A percentile compares a stretch with the other conserved stretches of the same genome.
phyloP scores from a whole-genome alignment of 176 grass and related monocot species.

The Oryza brachyantha region DNA sequence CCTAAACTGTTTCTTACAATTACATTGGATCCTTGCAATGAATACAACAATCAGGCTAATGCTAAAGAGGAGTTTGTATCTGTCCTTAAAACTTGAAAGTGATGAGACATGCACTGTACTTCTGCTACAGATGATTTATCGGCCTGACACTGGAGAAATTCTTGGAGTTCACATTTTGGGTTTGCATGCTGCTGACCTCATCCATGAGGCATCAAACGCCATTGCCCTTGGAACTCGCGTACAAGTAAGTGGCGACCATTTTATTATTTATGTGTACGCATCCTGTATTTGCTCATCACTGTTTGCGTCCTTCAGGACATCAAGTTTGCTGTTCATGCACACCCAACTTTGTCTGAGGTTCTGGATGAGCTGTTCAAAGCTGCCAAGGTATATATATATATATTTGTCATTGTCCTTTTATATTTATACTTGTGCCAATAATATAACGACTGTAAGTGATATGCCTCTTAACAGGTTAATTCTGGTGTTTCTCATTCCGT shows the following conservation, averaged over 20 bases:
- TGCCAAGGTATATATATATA: conserved; percentile 54
- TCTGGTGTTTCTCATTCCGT: conserved; percentile 35
- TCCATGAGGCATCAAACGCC: conserved; percentile 85
- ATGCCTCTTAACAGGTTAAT: conserved; percentile 40
- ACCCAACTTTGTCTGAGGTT: conserved; percentile 88
- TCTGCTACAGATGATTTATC: conserved; percentile 67
- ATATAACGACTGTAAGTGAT: not conserved
- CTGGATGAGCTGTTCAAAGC: conserved; percentile 84
- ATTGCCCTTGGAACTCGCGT: conserved; percentile 71
- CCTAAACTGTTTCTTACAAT: not conserved
- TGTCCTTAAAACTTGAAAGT: not conserved
- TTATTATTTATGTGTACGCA: not conserved
- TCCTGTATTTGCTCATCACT: not conserved
- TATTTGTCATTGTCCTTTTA: conserved; percentile 10
- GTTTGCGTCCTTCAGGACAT: conserved; percentile 44
- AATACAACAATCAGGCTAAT: not conserved
- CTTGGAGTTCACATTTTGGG: conserved; percentile 92
- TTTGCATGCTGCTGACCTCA: conserved; percentile 88
- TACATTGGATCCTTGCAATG: not conserved
- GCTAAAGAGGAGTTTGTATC: not conserved
- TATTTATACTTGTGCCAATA: not conserved
- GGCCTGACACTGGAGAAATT: conserved; percentile 84
- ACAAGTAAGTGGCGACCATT: conserved; percentile 42
- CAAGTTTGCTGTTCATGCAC: conserved; percentile 72
- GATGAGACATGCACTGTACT: not conserved